Base-by-base conservation (phyloP, 352 stramenopile species). In the Globisporangium orthogonon region DNA sequence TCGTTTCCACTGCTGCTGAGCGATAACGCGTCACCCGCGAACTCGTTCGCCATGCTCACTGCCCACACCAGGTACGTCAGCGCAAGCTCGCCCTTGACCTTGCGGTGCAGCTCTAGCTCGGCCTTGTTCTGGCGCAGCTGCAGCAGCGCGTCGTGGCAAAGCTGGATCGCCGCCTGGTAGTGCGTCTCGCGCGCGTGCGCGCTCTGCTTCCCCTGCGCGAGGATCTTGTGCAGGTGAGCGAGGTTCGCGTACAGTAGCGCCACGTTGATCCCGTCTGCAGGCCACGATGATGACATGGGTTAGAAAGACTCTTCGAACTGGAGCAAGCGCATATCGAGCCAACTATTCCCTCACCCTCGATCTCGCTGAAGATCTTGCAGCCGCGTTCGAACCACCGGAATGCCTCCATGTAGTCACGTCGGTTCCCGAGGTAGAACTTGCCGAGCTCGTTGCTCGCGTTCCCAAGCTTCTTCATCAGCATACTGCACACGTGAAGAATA, bases 391-490 rank as follows among this genome's bases (percentile, higher is more conserved):
- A 94, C 84, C 84, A 94, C 14, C 58, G 56, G 45, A 88, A 94
- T 0, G 84, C 82, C 56, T 75, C 61, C 18, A 74, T 60, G 43
- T 86, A 78, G 47, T 86, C 52, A 17, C 55, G 70, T 1, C 74
- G 76, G 0, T 29, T 41, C 1, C 64, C 71, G 10, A 91, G 59
- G 28, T 72, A 90, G 58, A 83, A 82, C 50, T 94, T 94, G 18
- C 82, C 84, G 1, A 89, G 60, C 58, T 94, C 84, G 55, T 94
- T 94, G 41, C 80, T 89, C 1, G 82, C 74, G 35, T 94, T 94
- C n/a, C 84, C 84, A 0, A 94, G 63, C 48, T 94, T 94, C 60
- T 92, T 94, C 80, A 94, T 90, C 53, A 94, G 56, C 41, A 85
- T 56, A 33, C 83, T 93, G 69, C 37, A 58, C 47, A 65, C 55